Conservation (phyloP, 768 basidiomycete species). For the Heimioporus sp. region DNA sequence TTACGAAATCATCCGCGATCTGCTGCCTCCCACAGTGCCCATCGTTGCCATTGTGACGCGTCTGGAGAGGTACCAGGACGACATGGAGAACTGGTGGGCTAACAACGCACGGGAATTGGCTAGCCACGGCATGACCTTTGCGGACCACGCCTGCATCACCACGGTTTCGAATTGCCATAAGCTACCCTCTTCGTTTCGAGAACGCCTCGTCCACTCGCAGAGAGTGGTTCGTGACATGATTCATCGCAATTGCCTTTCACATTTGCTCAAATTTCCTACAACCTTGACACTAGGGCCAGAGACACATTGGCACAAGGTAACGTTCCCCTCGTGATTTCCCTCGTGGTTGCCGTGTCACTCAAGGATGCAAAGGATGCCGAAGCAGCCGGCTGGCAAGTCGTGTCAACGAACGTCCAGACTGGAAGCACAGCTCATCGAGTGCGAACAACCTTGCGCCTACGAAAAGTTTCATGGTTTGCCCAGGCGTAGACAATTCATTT, state of each 20-base stretch:
- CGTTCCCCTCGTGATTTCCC: too few relatives aligned
- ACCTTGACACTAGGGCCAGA: neutral
- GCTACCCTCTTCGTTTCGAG: slow-evolving; percentile 3
- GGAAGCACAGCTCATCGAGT: neutral
- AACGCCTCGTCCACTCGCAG: slow-evolving; percentile 13
- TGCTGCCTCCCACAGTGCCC: slow-evolving; percentile 9
- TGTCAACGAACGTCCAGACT: neutral
- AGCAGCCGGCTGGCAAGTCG: neutral
- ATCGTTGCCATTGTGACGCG: slow-evolving; percentile 17
- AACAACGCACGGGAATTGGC: slow-evolving; percentile 10
- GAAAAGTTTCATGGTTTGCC: neutral
- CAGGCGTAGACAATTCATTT: neutral
- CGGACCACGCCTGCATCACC: slow-evolving; percentile 21
- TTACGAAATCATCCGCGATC: slow-evolving; percentile 8
- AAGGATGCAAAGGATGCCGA: neutral
- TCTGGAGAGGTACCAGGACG: slow-evolving; percentile 16
- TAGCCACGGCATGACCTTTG: slow-evolving; percentile 15
- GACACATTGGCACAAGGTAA: too few relatives aligned
- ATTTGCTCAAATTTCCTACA: slow-evolving; percentile 7
- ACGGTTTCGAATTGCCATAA: slow-evolving; percentile 5
- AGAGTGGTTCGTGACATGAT: slow-evolving; percentile 11
- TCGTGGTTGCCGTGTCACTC: too few relatives aligned
- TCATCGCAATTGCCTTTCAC: neutral
- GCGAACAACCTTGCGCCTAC: neutral
- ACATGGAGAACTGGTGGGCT: slow-evolving; percentile 25